Conservation (phyloP, 192 early-diverging fungal species). For the Linnemannia elongata region DNA sequence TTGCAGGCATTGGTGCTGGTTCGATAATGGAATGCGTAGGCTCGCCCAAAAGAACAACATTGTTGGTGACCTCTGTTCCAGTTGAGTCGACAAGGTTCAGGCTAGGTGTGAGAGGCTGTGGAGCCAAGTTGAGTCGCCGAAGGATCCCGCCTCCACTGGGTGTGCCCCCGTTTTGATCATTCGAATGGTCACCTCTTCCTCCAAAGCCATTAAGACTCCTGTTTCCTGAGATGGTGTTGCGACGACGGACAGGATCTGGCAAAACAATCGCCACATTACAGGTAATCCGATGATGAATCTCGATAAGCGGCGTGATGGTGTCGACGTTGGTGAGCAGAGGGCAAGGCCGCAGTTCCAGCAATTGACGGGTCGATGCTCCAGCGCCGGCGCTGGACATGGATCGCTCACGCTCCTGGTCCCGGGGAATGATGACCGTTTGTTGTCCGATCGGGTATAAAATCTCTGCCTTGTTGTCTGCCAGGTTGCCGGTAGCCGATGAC, state of each 20-base stretch:
- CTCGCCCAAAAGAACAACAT: constrained; percentile 46
- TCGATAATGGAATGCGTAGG: constrained; percentile 49
- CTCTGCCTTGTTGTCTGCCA: constrained; percentile 54
- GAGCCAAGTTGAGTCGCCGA: constrained; percentile 35
- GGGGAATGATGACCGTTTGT: constrained; percentile 51
- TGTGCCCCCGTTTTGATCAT: neutral
- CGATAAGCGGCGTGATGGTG: constrained; percentile 42
- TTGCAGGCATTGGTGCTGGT: constrained; percentile 32
- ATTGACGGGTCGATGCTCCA: constrained; percentile 48
- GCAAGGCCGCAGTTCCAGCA: constrained; percentile 44
- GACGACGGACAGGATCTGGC: constrained; percentile 20
- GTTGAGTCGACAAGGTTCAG: constrained; percentile 42
- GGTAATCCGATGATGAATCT: constrained; percentile 44
- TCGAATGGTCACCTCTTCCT: neutral
- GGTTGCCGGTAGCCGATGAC: constrained; percentile 49
- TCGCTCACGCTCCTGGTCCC: constrained; percentile 38
- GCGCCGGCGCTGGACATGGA: constrained; percentile 56
- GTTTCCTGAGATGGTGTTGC: constrained; percentile 23
- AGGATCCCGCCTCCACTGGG: constrained; percentile 40
- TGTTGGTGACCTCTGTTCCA: constrained; percentile 37
- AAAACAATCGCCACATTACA: constrained; percentile 52
- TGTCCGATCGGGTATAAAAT: constrained; percentile 56
- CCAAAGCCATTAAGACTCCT: constrained; percentile 5
- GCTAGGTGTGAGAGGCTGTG: constrained; percentile 29
- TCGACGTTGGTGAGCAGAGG: constrained; percentile 49